Evolutionary conservation across 108 stramenopile species (phyloP).

Genomic region (Seminavis robusta): DNA sequence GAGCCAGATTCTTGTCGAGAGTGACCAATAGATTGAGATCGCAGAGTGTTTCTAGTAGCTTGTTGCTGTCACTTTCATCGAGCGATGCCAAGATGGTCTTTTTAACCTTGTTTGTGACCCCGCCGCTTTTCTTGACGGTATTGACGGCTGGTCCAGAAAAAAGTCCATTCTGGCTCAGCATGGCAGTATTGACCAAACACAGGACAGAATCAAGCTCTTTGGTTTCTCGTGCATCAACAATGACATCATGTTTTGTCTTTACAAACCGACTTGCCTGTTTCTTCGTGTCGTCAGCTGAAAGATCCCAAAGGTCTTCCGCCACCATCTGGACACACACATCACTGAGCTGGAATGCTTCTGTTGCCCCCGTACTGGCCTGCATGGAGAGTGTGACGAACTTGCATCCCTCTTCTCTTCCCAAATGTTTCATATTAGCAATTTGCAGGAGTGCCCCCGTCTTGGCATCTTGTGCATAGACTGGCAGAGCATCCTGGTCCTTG

Average conservation of each 20-base stretch:
- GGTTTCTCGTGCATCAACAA: constrained; percentile 75
- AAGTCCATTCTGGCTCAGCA: constrained; percentile 65
- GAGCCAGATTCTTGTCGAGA: constrained; percentile 46
- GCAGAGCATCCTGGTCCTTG: constrained; percentile 56
- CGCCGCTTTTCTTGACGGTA: constrained; percentile 58
- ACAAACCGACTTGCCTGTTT: constrained; percentile 22
- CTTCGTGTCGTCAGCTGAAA: not conserved
- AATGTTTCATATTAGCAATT: constrained; percentile 62
- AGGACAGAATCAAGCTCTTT: constrained; percentile 74
- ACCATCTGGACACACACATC: constrained; percentile 86
- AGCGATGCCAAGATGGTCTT: constrained; percentile 62
- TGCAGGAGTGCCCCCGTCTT: constrained; percentile 52
- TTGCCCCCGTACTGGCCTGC: constrained; percentile 73
- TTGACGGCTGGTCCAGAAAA: constrained; percentile 39
- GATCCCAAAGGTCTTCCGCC: constrained; percentile 55
- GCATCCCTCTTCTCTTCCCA: constrained; percentile 1
- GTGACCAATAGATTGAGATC: constrained; percentile 69
- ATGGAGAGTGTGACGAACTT: constrained; percentile 69
- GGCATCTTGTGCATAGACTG: constrained; percentile 63
- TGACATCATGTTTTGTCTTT: constrained; percentile 44
- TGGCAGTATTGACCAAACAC: constrained; percentile 77
- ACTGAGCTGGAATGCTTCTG: constrained; percentile 86
- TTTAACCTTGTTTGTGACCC: constrained; percentile 62
- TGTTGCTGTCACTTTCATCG: constrained; percentile 17
- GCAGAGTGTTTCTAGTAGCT: constrained; percentile 49